These are phyloP conservation scores for Botrytis squamosa DNA, from an alignment of 2,329 filamentous ascomycete genomes.

Conservation along the genomic window DNA sequence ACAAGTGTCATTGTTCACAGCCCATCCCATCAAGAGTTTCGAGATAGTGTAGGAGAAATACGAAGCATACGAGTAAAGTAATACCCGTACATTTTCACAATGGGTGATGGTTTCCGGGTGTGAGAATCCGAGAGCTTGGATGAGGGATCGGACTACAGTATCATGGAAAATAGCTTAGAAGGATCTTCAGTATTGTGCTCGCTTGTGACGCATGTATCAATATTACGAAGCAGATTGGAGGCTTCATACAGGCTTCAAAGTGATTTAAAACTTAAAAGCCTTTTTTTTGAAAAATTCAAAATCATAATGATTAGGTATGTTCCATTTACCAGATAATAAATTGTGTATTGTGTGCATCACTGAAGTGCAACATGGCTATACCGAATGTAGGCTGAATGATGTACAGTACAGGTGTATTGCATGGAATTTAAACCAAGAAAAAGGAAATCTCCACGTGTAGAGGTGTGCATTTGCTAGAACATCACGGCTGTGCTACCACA, in stretches of 20 bases:
- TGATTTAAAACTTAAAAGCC: constrained; percentile 3
- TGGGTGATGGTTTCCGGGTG: constrained; percentile 13
- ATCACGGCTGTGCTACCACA: constrained; percentile 20
- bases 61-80: constrained; percentile 5
- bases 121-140: constrained; percentile 21
- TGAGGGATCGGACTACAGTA: constrained; percentile 20
- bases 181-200: constrained; percentile 13
- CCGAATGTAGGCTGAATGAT: constrained; percentile 8
- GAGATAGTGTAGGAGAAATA: not conserved
- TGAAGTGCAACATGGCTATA: constrained; percentile 15
- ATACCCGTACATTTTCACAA: not conserved
- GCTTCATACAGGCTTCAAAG: not conserved
- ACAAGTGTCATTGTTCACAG: not conserved
- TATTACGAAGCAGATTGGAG: constrained; percentile 15
- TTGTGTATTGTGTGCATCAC: constrained; percentile 2
- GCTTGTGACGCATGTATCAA: constrained; percentile 17
- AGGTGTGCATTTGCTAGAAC: constrained; percentile 11
- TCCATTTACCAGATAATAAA: constrained; percentile 7
- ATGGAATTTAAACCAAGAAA: constrained; percentile 15
- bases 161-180: constrained; percentile 9
- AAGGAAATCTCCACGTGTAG: constrained; percentile 19
- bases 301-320: constrained; percentile 7
- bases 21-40: not conserved
- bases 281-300: not conserved
- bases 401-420: constrained; percentile 18